Conservation (phyloP, 2,329 filamentous ascomycete genomes). For the Cladosporium sp. region DNA sequence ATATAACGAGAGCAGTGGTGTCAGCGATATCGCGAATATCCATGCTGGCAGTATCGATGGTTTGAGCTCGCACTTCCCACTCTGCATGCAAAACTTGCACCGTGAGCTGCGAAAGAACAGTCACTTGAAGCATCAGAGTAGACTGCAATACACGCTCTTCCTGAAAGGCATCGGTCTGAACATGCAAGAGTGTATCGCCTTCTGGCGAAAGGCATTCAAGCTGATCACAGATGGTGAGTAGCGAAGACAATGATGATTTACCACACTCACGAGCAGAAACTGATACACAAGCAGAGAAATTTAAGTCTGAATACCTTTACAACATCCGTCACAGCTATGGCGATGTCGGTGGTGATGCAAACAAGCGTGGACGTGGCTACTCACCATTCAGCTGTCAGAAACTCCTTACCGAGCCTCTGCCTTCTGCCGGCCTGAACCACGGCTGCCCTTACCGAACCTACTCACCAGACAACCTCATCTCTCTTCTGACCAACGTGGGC, state of each 20-base stretch:
- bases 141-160: constrained; percentile 93
- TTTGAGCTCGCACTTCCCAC: constrained; percentile 76
- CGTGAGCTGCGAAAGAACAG: constrained; percentile 78
- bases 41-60: constrained; percentile 74
- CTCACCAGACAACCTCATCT: constrained; percentile 75
- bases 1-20: constrained; percentile 60
- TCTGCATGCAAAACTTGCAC: constrained; percentile 93
- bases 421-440: constrained; percentile 77
- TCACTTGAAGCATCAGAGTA: constrained; percentile 89
- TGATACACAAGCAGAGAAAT: constrained; percentile 58
- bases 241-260: neutral
- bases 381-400: constrained; percentile 92
- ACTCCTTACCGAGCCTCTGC: constrained; percentile 83
- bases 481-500: constrained; percentile 72
- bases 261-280: neutral
- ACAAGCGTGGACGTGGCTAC: constrained; percentile 81
- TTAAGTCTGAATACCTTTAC: constrained; percentile 97
- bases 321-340: constrained; percentile 94
- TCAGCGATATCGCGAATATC: constrained; percentile 66
- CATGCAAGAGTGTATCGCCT: constrained; percentile 84
- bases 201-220: constrained; percentile 85
- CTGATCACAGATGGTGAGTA: constrained; percentile 66
- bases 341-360: constrained; percentile 88
- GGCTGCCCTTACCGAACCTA: constrained; percentile 98
- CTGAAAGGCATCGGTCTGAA: constrained; percentile 90